Evolutionary conservation across 345 rosid species (phyloP).

Genomic region (Murraya koenigii): DNA sequence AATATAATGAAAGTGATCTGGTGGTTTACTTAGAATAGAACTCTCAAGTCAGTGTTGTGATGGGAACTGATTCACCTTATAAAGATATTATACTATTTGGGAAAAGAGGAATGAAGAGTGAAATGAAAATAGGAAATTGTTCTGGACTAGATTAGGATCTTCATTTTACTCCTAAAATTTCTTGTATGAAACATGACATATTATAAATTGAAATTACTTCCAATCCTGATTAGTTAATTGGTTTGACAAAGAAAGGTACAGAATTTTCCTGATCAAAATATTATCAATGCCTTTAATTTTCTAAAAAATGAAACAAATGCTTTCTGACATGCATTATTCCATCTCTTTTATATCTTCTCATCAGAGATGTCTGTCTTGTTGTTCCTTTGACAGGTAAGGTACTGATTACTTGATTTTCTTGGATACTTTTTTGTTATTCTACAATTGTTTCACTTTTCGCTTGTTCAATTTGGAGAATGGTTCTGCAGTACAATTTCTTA

Average conservation of each 20-base stretch:
- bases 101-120: too few species aligned
- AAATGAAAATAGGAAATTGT: too few species aligned
- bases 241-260: background rate
- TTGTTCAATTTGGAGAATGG: background rate
- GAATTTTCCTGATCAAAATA: background rate
- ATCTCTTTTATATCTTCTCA: background rate
- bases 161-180: background rate
- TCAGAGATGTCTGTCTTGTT: background rate
- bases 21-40: background rate
- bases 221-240: background rate
- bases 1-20: background rate
- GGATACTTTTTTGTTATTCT: background rate
- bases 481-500: conserved; percentile 18
- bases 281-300: background rate
- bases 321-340: background rate
- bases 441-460: background rate
- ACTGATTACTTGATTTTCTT: background rate
- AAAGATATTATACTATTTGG: too few species aligned
- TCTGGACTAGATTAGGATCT: background rate
- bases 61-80: background rate
- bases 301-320: background rate
- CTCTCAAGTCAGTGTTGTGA: background rate
- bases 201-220: background rate
- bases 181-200: background rate
- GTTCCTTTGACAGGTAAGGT: background rate